phyloP scores from a whole-genome alignment of 768 basidiomycete species.

The Cystobasidium onofrii region DNA sequence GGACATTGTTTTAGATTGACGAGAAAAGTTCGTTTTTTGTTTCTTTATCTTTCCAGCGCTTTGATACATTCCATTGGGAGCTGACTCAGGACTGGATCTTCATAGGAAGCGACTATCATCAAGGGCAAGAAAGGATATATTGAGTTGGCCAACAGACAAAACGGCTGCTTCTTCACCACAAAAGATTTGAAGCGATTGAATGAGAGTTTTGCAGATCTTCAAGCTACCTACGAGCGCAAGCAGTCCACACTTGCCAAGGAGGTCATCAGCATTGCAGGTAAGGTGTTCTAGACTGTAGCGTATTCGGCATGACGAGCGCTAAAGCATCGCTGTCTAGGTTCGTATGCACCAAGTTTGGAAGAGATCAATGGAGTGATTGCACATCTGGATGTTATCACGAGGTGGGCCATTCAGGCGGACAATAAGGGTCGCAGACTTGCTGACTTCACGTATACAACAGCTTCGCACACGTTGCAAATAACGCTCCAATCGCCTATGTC shows the following conservation, averaged over 20 bases:
- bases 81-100: background rate
- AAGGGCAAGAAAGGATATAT: slow-evolving; percentile 61
- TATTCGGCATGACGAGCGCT: background rate
- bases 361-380: slow-evolving; percentile 73
- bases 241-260: slow-evolving; percentile 82
- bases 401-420: slow-evolving; percentile 50
- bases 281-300: slow-evolving; percentile 40
- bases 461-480: slow-evolving; percentile 82
- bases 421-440: background rate
- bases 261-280: slow-evolving; percentile 84
- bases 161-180: slow-evolving; percentile 83
- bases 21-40: slow-evolving; percentile 59
- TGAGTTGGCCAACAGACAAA: slow-evolving; percentile 75
- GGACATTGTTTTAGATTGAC: slow-evolving; percentile 90
- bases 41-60: background rate
- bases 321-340: slow-evolving; percentile 53
- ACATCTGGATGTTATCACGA: slow-evolving; percentile 80
- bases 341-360: slow-evolving; percentile 83
- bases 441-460: slow-evolving; percentile 47
- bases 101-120: slow-evolving; percentile 70
- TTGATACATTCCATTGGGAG: too few relatives aligned
- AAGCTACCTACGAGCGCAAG: slow-evolving; percentile 61
- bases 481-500: slow-evolving; percentile 77
- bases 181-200: slow-evolving; percentile 61
- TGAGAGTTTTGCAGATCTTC: slow-evolving; percentile 62